Conservation (phyloP, 164 flowering plant genomes). For the Amborella trichopoda region DNA sequence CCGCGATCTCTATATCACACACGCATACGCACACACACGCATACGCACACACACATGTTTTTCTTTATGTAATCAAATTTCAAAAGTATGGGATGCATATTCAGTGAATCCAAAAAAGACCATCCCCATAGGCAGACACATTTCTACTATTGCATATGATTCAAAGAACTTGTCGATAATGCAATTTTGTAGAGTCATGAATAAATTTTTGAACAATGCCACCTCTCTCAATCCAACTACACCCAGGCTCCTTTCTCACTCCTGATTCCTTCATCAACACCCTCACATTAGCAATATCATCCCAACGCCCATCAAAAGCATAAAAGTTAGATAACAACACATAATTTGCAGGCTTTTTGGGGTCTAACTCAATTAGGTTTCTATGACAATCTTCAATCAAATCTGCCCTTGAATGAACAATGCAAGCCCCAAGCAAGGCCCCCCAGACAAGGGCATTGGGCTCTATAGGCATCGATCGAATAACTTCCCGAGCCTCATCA, state of each 20-base stretch:
- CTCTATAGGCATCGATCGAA: conserved; percentile 35
- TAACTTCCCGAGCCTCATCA: conserved; percentile 47
- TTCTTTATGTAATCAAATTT: no score
- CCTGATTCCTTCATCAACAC: conserved; percentile 14
- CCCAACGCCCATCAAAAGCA: conserved; percentile 13
- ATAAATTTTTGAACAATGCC: conserved; percentile 47
- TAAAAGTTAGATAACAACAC: conserved; percentile 28
- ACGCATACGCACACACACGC: no score
- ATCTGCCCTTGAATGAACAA: conserved; percentile 33
- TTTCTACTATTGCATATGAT: no score
- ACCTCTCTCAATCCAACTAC: conserved; percentile 35
- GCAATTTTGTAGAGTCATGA: conserved; percentile 15
- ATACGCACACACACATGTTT: no score
- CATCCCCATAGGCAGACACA: no score
- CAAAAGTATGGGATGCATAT: no score
- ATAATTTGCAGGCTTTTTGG: conserved; percentile 26
- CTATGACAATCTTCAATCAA: conserved; percentile 27
- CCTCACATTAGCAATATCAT: conserved; percentile 18
- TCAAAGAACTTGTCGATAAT: not conserved
- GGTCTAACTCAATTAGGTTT: conserved; percentile 25
- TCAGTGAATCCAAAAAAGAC: no score
- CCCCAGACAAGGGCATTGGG: conserved; percentile 60
- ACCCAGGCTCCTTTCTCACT: conserved; percentile 30
- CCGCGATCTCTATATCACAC: no score
- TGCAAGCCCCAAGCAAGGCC: conserved; percentile 51